Evolutionary conservation across 768 basidiomycete species (phyloP), one percentile per base, ranked within the genome.

Genomic region (Lentinula sp.): DNA sequence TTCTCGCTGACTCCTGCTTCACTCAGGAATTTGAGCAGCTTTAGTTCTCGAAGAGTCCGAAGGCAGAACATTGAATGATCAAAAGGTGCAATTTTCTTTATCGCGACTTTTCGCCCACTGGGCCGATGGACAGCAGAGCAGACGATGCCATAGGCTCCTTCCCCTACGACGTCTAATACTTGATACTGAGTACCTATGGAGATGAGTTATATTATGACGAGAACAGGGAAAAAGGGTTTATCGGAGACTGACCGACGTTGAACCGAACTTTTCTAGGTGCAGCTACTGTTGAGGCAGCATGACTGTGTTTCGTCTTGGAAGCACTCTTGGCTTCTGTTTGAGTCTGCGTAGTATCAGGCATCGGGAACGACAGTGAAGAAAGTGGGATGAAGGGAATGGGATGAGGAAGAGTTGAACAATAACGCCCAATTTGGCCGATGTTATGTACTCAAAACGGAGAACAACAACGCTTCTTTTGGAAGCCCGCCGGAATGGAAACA

Each of bases 61-160:
- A 95, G 80, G 70, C 91, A 93, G 76, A 95, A 95, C 91, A 96
- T 93, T 61, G 93, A 88, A 70, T 95, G 94, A 71, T 96, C 95
- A 66, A 96, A 97, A 5, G 94, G 94, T 0, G 90, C 87, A 75
- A 97, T 94, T 77, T 92, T 92, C 81, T 97, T 97, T 80, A 97
- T 95, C 59, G 95, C 95, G 63, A 98, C 96, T 73, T 93, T 93
- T 62, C 92, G 88, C 57, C 88, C 86, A 57, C 90, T 91, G 2
- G 93, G 88, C 63, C 85, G 73, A 71, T 98, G 95, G 3, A 95
- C 77, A 4, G 95, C 95, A 23, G 95, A 95, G 74, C 91, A 94
- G 62, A 98, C 95, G 69, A 96, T 91, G 55, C 96, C 96, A 70
- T 96, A 95, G 56, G 94, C 94, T 28, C 94, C 91, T 71, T 93